Evolutionary conservation across 225 moss, liverwort and hornwort genomes (phyloP), one percentile per base, ranked within the genome.

Genomic region (Marchantia paleacea): DNA sequence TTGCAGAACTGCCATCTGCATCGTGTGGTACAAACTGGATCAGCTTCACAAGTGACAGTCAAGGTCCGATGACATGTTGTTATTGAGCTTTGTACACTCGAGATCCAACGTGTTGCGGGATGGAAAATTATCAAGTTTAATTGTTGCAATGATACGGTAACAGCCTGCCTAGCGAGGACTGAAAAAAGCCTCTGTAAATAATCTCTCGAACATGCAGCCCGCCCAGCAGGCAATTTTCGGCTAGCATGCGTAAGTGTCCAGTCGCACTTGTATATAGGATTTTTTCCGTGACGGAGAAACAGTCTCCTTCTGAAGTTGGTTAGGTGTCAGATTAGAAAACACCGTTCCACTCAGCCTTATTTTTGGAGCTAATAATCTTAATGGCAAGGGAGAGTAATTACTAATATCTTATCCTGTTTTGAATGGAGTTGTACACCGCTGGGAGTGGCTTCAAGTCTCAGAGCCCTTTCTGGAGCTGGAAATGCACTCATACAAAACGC

Each of bases 11-110:
- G 50, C 26, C 52, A 28, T 49, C 62, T 24, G 64, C 47, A 11
- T 50, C 52, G 4, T 81, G 81, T 75, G 51, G 51, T 13, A 66
- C 54, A 1, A 74, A 75, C 26, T 81, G 81, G 81, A 30, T 81
- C 75, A 81, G 81, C 50, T 81, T 74, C 74, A 66, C 22, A 8
- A 75, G 61, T 12, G 49, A 31, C 16, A 63, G 52, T 47, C 50
- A 24, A 8, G 75, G 73, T 51, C 75, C 81, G 18, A 18, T 74
- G n/a, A 75, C 71, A 11, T 81, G 81, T 75, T 81, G 81, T 48
- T 75, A 69, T 69, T 55, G 55, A 25, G 58, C 58, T 58, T 58
- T 19, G 5, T 19, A 18, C 18, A 19, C 58, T 14, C 15, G 18
- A 16, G 5, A 3, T 58, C 15, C 20, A 15, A 58, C 58, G 10